Base-by-base conservation (phyloP, 192 early-diverging fungal species). In the Coemansia sp. region DNA sequence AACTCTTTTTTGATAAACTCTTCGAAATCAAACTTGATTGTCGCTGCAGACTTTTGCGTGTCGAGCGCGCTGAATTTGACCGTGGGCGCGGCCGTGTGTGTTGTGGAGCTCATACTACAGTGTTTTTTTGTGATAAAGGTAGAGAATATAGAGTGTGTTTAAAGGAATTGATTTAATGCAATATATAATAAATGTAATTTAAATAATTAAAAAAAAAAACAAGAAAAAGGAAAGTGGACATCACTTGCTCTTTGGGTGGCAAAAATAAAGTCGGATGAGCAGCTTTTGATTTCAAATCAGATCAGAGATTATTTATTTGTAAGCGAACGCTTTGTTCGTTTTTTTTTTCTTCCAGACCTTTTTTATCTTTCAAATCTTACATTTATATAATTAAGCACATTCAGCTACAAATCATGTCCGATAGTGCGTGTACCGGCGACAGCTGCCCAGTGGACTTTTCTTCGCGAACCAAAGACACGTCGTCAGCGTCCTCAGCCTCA, bases 1-100 rank as follows among this genome's bases (percentile, higher is more conserved):
- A 82, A 57, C 63, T 82, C 74, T 37, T 65, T 74, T 38, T 71
- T 71, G 11, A 82, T 68, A 60, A 74, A 82, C 4, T 70, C 65
- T 41, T 82, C 80, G 32, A 83, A 83, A 18, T 83, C 80, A 7
- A 77, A 67, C n/a, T 35, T 57, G 14, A 83, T 51, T 17, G 51
- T 36, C 18, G 69, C 71, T 14, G 71, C 68, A 3, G 66, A 54
- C 7, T 18, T 36, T 4, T 67, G 71, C 14, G 72, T 83, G 72
- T 83, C 75, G 7, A 83, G 66, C 2, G 62, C 75, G n/a, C 68
- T 65, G 8, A 55, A 53, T 32, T 33, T 32, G 8, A 41, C 22
- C 48, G 45, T 58, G 20, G 55, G 8, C 3, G 60, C 45, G n/a
- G 3, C 28, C 54, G 9, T 62, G 41, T 32, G 66, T 15, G 18